These are phyloP conservation scores for Butyriboletus loyo DNA, from an alignment of 768 basidiomycete genomes.

Conservation along the genomic window DNA sequence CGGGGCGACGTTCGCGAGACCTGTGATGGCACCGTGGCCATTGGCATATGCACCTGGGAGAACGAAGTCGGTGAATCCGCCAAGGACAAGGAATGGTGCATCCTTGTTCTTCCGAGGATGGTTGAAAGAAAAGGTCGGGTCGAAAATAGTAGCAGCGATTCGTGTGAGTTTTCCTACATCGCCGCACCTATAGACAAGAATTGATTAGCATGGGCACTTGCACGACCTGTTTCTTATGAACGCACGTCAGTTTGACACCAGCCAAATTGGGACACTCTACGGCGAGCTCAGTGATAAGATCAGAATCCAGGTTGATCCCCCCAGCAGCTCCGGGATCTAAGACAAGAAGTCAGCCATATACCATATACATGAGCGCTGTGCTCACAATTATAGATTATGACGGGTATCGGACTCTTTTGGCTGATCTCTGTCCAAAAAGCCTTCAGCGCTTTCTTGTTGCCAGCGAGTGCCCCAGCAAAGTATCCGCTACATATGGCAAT, in stretches of 20 bases:
- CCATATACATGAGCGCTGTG: background rate
- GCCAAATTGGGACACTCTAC: slow-evolving; percentile 69
- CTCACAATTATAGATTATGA: slow-evolving; percentile 87
- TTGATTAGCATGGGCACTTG: background rate
- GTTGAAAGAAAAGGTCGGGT: slow-evolving; percentile 48
- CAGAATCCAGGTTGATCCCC: slow-evolving; percentile 90
- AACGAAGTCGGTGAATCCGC: slow-evolving; percentile 84
- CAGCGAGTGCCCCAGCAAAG: slow-evolving; percentile 72
- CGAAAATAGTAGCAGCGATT: slow-evolving; percentile 66
- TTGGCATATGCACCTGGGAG: slow-evolving; percentile 68
- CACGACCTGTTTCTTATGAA: slow-evolving; percentile 10
- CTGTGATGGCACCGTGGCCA: slow-evolving; percentile 88
- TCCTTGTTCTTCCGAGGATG: slow-evolving; percentile 67
- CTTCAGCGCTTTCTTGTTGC: slow-evolving; percentile 66
- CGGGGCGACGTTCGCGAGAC: slow-evolving; percentile 81
- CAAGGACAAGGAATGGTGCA: slow-evolving; percentile 79
- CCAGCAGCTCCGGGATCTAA: slow-evolving; percentile 83
- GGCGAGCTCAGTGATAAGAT: slow-evolving; percentile 80
- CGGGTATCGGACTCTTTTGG: slow-evolving; percentile 78
- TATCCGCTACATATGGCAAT: slow-evolving; percentile 88
- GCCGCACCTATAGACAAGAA: slow-evolving; percentile 59
- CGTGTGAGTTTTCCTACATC: slow-evolving; percentile 90
- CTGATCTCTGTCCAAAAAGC: slow-evolving; percentile 75
- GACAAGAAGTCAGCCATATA: background rate
- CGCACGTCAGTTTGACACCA: slow-evolving; percentile 88